Base-by-base conservation (phyloP, 176 grass and related monocot species). In the Areca catechu region DNA sequence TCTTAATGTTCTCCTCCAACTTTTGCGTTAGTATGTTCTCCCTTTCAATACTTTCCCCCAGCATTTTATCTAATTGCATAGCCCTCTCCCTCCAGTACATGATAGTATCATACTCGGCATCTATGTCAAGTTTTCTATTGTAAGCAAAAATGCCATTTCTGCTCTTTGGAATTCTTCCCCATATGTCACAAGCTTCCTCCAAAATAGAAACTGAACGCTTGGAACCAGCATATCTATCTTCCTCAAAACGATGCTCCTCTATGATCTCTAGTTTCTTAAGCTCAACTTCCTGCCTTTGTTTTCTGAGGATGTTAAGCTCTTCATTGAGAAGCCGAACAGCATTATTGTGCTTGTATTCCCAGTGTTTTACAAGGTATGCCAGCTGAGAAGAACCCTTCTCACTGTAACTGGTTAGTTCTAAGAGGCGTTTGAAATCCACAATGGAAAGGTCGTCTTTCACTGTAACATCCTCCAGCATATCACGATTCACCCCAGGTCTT, bases 241-340 rank as follows among this genome's bases (percentile, higher is more conserved):
- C 82, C 51, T 85, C 78, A 68, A 77, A 82, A 1, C 54, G 50
- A 63, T 79, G 75, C 34, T 95, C 85, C 66, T 82, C 74, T 72
- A 90, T 68, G 59, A 95, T 90, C 69, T 90, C 79, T 49, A 76
- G 67, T 50, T 86, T 83, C 48, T 78, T 95, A 28, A 89, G 79
- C 51, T 95, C 90, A 64, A 90, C 72, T 57, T 95, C 86, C 70
- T 82, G 76, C 54, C 86, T 82, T 63, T 86, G 73, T 71, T 86
- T 84, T 48, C 66, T 66, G 23, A 95, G 74, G 66, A 49, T 24
- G 53, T 88, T 60, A 14, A 90, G 20, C 76, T 95, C 67, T 76
- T 95, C 90, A 5, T 28, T 56, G 12, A 95, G 66, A 83, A 95
- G 86, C 20, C 25, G 65, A 77, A 58, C 60, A 78, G 49, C 54